Conservation (phyloP, 768 basidiomycete species). For the Agrocybe praecox region DNA sequence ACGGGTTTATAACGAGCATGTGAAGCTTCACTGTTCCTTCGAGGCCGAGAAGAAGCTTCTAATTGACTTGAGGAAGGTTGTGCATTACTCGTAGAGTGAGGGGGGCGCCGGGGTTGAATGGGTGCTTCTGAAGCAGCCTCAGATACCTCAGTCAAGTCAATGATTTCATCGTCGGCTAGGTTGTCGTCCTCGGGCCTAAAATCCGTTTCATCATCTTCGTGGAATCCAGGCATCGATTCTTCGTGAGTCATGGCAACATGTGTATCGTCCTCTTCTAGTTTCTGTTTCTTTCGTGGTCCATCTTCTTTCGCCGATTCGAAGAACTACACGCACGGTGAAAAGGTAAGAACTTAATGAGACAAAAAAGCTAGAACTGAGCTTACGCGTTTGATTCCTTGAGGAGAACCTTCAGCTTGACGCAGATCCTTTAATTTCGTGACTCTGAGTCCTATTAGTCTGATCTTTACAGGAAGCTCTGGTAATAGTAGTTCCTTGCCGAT, state of each 20-base stretch:
- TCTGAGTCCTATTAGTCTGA: slow-evolving; percentile 87
- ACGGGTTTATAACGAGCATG: slow-evolving; percentile 2
- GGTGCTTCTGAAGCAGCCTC: neutral
- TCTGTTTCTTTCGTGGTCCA: slow-evolving; percentile 40
- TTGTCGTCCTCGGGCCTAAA: slow-evolving; percentile 19
- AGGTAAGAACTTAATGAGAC: neutral
- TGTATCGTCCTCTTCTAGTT: slow-evolving; percentile 8
- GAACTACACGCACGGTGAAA: slow-evolving; percentile 50
- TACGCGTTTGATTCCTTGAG: slow-evolving; percentile 75
- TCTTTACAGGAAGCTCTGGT: slow-evolving; percentile 74
- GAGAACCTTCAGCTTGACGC: slow-evolving; percentile 35
- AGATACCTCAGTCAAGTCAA: slow-evolving; percentile 7
- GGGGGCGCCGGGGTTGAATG: slow-evolving; percentile 12
- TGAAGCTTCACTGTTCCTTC: slow-evolving; percentile 23
- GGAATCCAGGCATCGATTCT: slow-evolving; percentile 53
- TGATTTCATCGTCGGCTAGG: slow-evolving; percentile 22
- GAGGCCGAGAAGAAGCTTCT: slow-evolving; percentile 10
- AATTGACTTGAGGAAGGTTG: slow-evolving; percentile 14
- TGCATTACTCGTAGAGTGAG: slow-evolving; percentile 18
- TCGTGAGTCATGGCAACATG: slow-evolving; percentile 16
- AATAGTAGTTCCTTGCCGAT: slow-evolving; percentile 82
- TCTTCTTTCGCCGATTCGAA: slow-evolving; percentile 44
- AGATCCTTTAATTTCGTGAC: slow-evolving; percentile 90
- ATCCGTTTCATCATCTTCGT: slow-evolving; percentile 52
- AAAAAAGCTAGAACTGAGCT: slow-evolving; percentile 13